A percentile compares a stretch with the other conserved stretches of the same genome.
phyloP scores from a whole-genome alignment of 495 filamentous ascomycete species.

The Penicillium angulare region DNA sequence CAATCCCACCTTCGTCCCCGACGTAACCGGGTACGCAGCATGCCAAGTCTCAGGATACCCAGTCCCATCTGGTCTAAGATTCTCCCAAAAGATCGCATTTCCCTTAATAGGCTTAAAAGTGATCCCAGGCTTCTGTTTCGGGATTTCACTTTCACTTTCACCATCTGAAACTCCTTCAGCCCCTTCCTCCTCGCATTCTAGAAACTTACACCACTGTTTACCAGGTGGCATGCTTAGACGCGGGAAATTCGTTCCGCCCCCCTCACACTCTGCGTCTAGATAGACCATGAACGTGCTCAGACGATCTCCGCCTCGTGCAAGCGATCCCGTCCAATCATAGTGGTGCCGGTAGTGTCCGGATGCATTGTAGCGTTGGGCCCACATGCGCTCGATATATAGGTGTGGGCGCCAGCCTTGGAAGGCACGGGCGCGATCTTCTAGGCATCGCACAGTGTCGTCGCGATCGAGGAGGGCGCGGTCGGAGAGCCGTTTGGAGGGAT shows the following conservation, averaged over 20 bases:
- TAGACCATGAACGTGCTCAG: conserved; percentile 65
- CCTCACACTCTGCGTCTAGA: conserved; percentile 54
- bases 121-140: conserved; percentile 43
- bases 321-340: conserved; percentile 55
- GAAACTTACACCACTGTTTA: conserved; percentile 54
- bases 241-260: conserved; percentile 63
- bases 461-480: conserved; percentile 58
- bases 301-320: conserved; percentile 41
- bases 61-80: conserved; percentile 58
- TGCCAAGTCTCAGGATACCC: conserved; percentile 68
- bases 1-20: conserved; percentile 73
- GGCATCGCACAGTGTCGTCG: conserved; percentile 62
- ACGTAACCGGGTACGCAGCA: conserved; percentile 65
- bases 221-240: conserved; percentile 40
- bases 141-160: neutral
- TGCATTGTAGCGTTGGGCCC: conserved; percentile 57
- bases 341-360: conserved; percentile 59
- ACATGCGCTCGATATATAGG: conserved; percentile 60
- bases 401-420: conserved; percentile 67
- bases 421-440: conserved; percentile 63
- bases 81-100: conserved; percentile 77
- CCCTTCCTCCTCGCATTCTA: conserved; percentile 52
- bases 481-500: conserved; percentile 52
- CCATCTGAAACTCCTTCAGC: neutral
- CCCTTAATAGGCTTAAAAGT: conserved; percentile 67